Evolutionary conservation across 768 basidiomycete species (phyloP), one percentile per base, ranked within the genome.

Genomic region (Pluteus cervinus): DNA sequence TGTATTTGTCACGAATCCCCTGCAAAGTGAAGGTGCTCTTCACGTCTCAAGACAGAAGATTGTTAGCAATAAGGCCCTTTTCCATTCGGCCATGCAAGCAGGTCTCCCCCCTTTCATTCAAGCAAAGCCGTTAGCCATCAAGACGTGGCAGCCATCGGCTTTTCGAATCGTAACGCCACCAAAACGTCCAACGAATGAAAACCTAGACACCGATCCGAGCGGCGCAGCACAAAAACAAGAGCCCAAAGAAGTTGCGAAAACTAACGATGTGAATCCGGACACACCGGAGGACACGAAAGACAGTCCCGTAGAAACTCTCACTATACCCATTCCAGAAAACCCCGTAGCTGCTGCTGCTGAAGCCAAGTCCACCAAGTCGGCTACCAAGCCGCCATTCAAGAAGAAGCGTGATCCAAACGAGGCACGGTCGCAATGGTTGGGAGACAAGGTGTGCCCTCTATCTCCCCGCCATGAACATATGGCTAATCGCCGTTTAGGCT

Each of bases 31-130:
- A 56, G 79, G 83, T 4, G 68, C 69, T 8, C 54, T 93, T 37
- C 86, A 90, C 49, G 52, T 66, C 15, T 65, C 73, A 23, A 71
- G 89, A 36, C 77, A 84, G 50, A 63, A 63, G 32, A 73, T 88
- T 45, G 80, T 92, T 55, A 83, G 78, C 57, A 92, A 93, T 56
- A 75, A 71, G 47, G 68, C 74, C 3, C 55, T 91, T 34, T 67
- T 76, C 42, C 58, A 65, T 24, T 69, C 71, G 32, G 76, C 81
- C 9, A 65, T 65, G 50, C 64, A 62, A 17, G 63, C 66, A 25
- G 81, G 76, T n/a, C 58, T 90, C 17, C 81, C 86, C 7, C 61
- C 70, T 29, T 91, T 76, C 56, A 75, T 92, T 40, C 84, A 81
- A 45, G 74, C 81, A 11, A 81, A 76, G 58, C 71, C 77, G 14